phyloP scores from a whole-genome alignment of 139 green algal species.

The Ettlia oleoabundans region DNA sequence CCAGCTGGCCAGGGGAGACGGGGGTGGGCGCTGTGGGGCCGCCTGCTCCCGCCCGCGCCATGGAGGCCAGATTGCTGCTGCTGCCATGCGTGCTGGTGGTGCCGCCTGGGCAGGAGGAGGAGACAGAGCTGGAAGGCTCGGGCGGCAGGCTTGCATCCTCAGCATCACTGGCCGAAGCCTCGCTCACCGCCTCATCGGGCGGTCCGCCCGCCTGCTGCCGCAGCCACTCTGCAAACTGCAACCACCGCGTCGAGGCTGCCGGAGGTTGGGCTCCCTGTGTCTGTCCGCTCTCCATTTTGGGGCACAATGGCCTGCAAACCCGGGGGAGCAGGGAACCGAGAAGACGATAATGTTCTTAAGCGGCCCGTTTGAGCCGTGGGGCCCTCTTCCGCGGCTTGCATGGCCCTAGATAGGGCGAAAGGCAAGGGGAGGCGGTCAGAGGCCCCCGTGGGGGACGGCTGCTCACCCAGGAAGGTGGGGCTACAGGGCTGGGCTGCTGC shows the following conservation, averaged over 20 bases:
- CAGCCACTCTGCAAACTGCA: constrained; percentile 13
- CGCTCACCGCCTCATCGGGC: constrained; percentile 16
- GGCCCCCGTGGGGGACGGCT: too few relatives aligned
- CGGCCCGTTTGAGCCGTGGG: too few relatives aligned
- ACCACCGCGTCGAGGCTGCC: not conserved
- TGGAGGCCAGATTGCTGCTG: not conserved
- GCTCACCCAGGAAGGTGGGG: too few relatives aligned
- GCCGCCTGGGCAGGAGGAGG: not conserved
- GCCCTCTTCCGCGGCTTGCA: too few relatives aligned
- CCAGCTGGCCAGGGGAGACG: not conserved
- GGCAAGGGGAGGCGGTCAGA: too few relatives aligned
- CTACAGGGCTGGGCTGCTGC: too few relatives aligned
- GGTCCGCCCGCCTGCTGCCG: constrained; percentile 10
- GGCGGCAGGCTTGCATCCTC: not conserved
- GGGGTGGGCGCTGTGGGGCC: not conserved
- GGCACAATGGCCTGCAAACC: too few relatives aligned
- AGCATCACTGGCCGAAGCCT: constrained; percentile 17
- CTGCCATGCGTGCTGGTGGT: not conserved
- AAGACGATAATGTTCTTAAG: too few relatives aligned
- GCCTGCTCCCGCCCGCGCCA: not conserved
- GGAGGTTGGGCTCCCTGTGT: not conserved
- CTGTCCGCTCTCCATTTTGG: constrained; percentile 17
- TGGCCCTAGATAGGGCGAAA: too few relatives aligned
- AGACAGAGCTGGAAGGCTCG: not conserved
- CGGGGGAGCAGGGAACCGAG: too few relatives aligned